Percentiles rank a stretch among this genome's conserved stretches.
Conservation (phyloP, 768 basidiomycete genomes). For the Rhodotorula diobovata region DNA sequence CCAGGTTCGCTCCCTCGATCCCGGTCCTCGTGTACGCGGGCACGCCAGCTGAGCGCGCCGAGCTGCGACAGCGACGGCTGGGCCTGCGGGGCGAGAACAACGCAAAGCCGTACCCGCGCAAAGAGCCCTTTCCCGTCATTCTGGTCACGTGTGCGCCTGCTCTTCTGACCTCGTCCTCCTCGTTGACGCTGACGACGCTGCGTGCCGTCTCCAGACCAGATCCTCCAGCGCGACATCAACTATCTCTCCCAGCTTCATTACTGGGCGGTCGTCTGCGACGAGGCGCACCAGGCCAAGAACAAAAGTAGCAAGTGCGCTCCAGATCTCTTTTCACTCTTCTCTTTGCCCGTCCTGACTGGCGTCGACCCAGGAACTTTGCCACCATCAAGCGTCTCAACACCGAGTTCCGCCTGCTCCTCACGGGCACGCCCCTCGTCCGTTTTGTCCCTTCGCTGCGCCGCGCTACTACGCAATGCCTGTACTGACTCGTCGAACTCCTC, state of each 20-base stretch:
- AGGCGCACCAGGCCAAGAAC: slow-evolving; percentile 36
- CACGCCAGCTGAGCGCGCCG: slow-evolving; percentile 69
- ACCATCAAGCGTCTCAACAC: slow-evolving; percentile 82
- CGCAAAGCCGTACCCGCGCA: slow-evolving; percentile 2
- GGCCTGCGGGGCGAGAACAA: slow-evolving; percentile 12
- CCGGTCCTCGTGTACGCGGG: slow-evolving; percentile 91
- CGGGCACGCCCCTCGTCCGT: slow-evolving; percentile 79
- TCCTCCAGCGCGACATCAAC: slow-evolving; percentile 10
- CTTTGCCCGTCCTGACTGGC: too few relatives aligned
- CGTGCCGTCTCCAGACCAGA: not conserved
- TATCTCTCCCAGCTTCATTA: slow-evolving; percentile 15
- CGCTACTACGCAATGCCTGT: not conserved
- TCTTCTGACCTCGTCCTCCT: not conserved
- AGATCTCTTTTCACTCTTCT: too few relatives aligned
- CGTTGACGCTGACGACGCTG: not conserved
- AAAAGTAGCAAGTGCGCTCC: slow-evolving; percentile 53
- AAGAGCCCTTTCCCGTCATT: slow-evolving; percentile 7
- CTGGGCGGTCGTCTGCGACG: slow-evolving; percentile 18
- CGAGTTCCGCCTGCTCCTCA: slow-evolving; percentile 85
- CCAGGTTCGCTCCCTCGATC: slow-evolving; percentile 45
- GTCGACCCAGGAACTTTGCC: slow-evolving; percentile 58
- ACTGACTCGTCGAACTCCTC: not conserved
- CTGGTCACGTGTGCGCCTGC: slow-evolving; percentile 17
- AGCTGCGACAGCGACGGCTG: slow-evolving; percentile 54
- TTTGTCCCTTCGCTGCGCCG: not conserved